Evolutionary conservation across 805 yeast species (phyloP), one percentile per base, ranked within the genome.

Genomic region (Candida coquimbonensis): DNA sequence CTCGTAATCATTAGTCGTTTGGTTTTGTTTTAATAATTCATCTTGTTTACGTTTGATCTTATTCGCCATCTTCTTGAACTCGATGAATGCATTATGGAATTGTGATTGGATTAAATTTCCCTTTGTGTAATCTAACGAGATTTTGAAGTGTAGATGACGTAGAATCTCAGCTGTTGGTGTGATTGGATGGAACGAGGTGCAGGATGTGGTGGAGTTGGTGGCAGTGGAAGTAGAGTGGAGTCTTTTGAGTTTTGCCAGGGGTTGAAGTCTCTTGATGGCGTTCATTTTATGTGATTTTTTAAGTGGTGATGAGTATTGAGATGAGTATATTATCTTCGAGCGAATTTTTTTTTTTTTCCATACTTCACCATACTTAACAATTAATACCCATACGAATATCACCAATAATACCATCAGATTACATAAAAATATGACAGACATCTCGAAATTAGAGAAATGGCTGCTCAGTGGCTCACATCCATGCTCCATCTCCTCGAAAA

Each of bases 21-120:
- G 56, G 13, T 73, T 72, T 53, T 72, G 72, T 2, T 57, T 57
- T 4, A 62, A 63, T 21, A 77, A 56, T 36, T 67, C 68, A 9
- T 50, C 53, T 40, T 70, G 61, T 46, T 71, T 73, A 29, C 63
- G 63, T 12, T 60, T 62, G 41, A 79, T 75, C 49, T 74, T 78
- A 5, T 74, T 49, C 48, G 74, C 75, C 52, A 79, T 64, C 43
- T 67, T 65, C 59, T 81, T 82, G 64, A 73, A 73, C 51, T 79
- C 78, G 36, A 84, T 59, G 49, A 77, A 75, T 21, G 81, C 80
- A 21, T 72, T 60, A 0, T 79, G 78, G 50, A 84, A 69, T 39
- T 69, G 62, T 42, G 73, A 73, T 56, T 85, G 91, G 36, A 83
- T 72, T 29, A 60, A 55, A 43, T 74, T 69, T 4, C 88, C 91